Evolutionary conservation across 106 monocot species (phyloP), one percentile per base, ranked within the genome.

Genomic region (Posidonia australis): DNA sequence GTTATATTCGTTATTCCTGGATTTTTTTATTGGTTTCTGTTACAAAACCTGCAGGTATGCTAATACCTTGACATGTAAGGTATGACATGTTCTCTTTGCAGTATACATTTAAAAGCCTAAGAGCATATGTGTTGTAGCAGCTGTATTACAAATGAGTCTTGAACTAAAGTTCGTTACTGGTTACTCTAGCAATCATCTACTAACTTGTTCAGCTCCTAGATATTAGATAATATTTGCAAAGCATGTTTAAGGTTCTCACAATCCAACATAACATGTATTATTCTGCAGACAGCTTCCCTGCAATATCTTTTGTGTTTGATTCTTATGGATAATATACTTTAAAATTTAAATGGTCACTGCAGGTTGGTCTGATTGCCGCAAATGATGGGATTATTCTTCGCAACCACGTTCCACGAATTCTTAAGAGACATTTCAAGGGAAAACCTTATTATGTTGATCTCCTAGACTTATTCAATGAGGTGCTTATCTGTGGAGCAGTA

Each of bases 401-500:
- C 20, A 96, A 90, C 62, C 96, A 96, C 61, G 85, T 96, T 59
- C 77, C 82, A 47, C 53, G 87, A 49, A 87, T 96, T 56, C 86
- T 96, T 44, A 80, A 74, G 54, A 82, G 52, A 14, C 87, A 96
- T 74, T 96, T 90, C 65, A 84, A 59, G 62, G 84, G 70, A 25
- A 83, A 80, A 31, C 58, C 82, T 60, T 90, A 96, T 62, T 96
- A 96, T 69, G 87, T 83, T 21, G 87, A 96, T 74, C 90, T 96
- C 44, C 73, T 96, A 46, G 96, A 96, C 77, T 65, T 96, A 59
- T 96, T 96, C 60, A 96, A 90, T 74, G 96, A 96, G 96, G 96
- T 87, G 76, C 54, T 30, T 42, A 63, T 42, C 22, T 74, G 18
- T 58, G 4, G 2, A 12, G 13, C 13, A 10, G 9, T 9, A 21